Conservation (phyloP, 345 rosid species). For the Reutealis trisperma region DNA sequence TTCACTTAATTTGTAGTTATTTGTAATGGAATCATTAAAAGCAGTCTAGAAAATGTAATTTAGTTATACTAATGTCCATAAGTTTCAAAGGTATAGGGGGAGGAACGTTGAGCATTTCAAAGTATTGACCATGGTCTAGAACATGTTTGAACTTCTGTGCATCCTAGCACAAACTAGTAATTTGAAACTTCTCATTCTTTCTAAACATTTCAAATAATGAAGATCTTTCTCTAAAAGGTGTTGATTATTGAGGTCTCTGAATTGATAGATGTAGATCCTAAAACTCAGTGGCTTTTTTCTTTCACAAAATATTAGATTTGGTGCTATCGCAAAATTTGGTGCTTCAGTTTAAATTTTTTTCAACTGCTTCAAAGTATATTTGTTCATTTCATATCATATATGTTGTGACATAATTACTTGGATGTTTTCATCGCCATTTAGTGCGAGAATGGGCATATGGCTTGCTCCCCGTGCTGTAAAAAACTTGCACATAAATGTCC, state of each 20-base stretch:
- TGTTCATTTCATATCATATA: neutral
- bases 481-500: slow-evolving; percentile 20
- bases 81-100: too few species aligned
- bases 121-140: too few species aligned
- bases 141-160: too few species aligned
- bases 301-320: neutral
- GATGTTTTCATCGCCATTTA: neutral
- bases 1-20: too few species aligned
- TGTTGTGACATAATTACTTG: neutral
- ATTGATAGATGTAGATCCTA: neutral
- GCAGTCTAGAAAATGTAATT: too few species aligned
- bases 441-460: slow-evolving; percentile 32
- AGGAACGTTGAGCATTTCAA: too few species aligned
- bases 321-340: neutral
- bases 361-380: neutral
- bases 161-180: too few species aligned
- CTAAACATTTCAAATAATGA: too few species aligned
- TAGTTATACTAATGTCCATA: too few species aligned
- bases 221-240: too few species aligned
- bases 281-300: neutral
- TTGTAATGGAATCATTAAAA: too few species aligned
- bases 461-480: slow-evolving; percentile 22
- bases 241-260: neutral
- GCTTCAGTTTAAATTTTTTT: neutral
- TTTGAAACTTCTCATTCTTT: too few species aligned